Base-by-base conservation (phyloP, 192 early-diverging fungal species). In the Backusella psychrophila region DNA sequence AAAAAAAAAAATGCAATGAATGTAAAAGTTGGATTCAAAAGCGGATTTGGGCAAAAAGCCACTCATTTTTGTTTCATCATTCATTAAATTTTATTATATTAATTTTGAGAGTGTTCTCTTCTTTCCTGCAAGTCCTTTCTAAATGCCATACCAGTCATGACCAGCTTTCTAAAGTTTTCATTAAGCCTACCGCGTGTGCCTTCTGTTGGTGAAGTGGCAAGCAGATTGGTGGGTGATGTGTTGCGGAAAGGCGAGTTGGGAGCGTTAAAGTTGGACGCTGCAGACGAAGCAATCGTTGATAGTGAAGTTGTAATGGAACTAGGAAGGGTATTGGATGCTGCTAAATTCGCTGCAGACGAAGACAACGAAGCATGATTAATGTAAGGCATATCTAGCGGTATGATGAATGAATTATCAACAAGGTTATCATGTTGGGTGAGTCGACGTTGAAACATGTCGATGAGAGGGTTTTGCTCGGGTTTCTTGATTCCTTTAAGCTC, bases 401-500 rank as follows among this genome's bases (percentile, higher is more conserved):
- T 72, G 26, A 86, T 77, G 14, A 74, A 46, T 2, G 89, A 86
- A 49, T 85, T 88, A 53, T 86, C 83, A 6, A 67, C 49, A 19
- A 90, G 44, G 21, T 78, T 82, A 8, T 82, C 75, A 71, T 84
- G 77, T 7, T 84, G 79, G 1, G 53, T 23, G n/a, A 80, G 75
- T 17, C 81, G 79, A 71, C 86, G 80, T 63, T 85, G 84, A 35
- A 91, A 90, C 4, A 83, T 34, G n/a, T 91, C 89, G 12, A 86
- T 78, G 49, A 90, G 59, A 36, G 81, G 77, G 29, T 81, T 83
- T 49, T 92, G 91, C 7, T 94, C 93, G 1, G 82, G 71, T 14
- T 86, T 85, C 41, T 86, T 86, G 14, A 93, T 66, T 23, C 92
- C 91, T 75, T 99, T 99, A 35, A 99, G 83, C 19, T 93, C 91